phyloP scores from a whole-genome alignment of 805 yeast genomes.

The Hanseniaspora taiwanica region DNA sequence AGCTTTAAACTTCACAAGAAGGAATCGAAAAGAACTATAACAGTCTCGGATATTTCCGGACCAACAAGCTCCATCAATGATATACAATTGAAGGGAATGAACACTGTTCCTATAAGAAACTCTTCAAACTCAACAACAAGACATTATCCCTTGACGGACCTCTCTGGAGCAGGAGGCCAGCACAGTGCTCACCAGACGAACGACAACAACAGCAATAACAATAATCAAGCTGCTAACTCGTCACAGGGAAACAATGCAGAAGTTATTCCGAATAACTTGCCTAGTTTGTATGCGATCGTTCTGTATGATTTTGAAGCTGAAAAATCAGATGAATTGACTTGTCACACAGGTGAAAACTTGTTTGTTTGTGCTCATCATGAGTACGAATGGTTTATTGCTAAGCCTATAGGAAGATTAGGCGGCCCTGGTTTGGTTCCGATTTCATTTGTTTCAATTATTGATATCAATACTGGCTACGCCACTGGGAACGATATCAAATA shows the following conservation, averaged over 20 bases:
- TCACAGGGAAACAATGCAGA: not conserved
- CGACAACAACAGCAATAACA: too few species aligned
- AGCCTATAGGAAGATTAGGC: constrained; percentile 86
- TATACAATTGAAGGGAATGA: constrained; percentile 14
- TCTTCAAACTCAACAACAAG: constrained; percentile 5
- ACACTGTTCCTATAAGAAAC: constrained; percentile 15
- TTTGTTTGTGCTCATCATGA: constrained; percentile 94
- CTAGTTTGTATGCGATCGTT: constrained; percentile 61
- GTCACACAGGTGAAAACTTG: constrained; percentile 74
- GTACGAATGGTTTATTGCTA: constrained; percentile 95
- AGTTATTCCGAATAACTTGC: constrained; percentile 4
- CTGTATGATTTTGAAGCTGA: constrained; percentile 75
- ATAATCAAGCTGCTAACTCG: not conserved
- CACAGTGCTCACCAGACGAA: constrained; percentile 11
- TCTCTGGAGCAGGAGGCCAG: constrained; percentile 10
- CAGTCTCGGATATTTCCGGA: constrained; percentile 25
- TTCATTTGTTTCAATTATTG: constrained; percentile 74
- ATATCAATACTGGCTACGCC: constrained; percentile 51
- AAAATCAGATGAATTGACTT: constrained; percentile 70
- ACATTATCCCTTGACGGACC: constrained; percentile 3
- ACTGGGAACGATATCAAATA: constrained; percentile 40
- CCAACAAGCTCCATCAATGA: constrained; percentile 17
- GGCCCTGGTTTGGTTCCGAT: constrained; percentile 97
- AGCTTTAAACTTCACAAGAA: constrained; percentile 19
- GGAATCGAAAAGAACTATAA: constrained; percentile 19